Base-by-base conservation (phyloP, 495 filamentous ascomycete species). In the Clavariopsis aquatica region DNA sequence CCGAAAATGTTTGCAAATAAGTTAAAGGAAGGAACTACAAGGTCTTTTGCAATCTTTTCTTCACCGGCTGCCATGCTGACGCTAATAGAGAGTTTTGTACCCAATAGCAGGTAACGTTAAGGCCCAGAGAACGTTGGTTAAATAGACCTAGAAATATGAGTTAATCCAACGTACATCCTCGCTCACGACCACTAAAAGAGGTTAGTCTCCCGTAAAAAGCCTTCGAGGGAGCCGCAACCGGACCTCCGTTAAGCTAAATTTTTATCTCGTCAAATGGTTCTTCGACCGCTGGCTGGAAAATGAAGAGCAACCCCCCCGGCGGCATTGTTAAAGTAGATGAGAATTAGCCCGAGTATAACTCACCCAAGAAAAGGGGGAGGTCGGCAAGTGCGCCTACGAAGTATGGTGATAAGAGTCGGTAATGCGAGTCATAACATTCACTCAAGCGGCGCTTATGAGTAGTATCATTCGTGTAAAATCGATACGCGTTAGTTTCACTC, bases 191-290 rank as follows among this genome's bases (percentile, higher is more conserved):
- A 90, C 9, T 81, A 41, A 64, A 89, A 85, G 0, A 82, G 78
- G 0, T 87, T 87, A 72, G 85, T 90, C 60, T 87, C 85, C 69
- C 89, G 85, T 13, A 89, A 75, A 31, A 91, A 82, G 13, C 84
- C 84, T 49, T 85, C 84, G 49, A 88, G 81, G 0, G 86, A 89
- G 62, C 83, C 86, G 72, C 86, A 89, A 74, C 68, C 69, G 5
- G 66, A 9, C 66, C 69, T 43, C 66, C 66, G 47, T 71, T 70
- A 23, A 71, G 53, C 68, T 63, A 73, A 17, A 73, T 69, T 26
- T 69, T 73, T 41, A 73, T 59, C 28, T 72, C 66, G 56, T 72
- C 68, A 8, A 68, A 59, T 15, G 79, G 79, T 9, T 73, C 70
- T 15, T 78, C 79, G 28, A 81, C 71, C 0, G 72, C 82, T 4